A percentile compares a stretch with the other conserved stretches of the same genome.
Evolutionary conservation across 176 grass and related monocot species (phyloP).

Genomic region (Hsuehochloa calcarea): DNA sequence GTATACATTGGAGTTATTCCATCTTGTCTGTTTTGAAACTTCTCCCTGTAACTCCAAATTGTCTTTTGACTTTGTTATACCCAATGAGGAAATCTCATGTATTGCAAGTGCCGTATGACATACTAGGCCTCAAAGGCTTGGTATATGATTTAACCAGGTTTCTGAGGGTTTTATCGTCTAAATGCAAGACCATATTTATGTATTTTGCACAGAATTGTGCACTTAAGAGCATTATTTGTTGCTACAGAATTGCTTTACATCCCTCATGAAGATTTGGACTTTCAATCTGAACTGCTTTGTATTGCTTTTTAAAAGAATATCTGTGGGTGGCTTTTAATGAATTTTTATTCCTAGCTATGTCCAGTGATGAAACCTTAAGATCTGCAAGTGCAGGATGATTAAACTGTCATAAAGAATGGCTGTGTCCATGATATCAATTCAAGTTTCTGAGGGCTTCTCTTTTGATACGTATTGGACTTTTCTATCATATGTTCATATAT

Average conservation of each 20-base stretch:
- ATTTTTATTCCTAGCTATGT: background rate
- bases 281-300: background rate
- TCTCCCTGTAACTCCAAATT: background rate
- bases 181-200: background rate
- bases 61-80: background rate
- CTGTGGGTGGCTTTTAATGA: background rate
- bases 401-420: background rate
- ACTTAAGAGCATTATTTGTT: background rate
- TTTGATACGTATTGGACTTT: background rate
- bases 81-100: constrained; percentile 9
- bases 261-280: background rate
- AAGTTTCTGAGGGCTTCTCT: constrained; percentile 19
- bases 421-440: constrained; percentile 10
- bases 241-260: background rate
- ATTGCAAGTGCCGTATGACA: constrained; percentile 25
- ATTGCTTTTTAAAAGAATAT: background rate
- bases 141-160: background rate
- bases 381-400: constrained; percentile 18
- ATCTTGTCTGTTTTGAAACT: background rate
- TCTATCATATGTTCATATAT: background rate
- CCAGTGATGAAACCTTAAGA: constrained; percentile 6
- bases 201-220: background rate
- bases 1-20: background rate
- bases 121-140: background rate
- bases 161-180: background rate